Base-by-base conservation (phyloP, 2,329 filamentous ascomycete species). In the Bipolaris oryzae region DNA sequence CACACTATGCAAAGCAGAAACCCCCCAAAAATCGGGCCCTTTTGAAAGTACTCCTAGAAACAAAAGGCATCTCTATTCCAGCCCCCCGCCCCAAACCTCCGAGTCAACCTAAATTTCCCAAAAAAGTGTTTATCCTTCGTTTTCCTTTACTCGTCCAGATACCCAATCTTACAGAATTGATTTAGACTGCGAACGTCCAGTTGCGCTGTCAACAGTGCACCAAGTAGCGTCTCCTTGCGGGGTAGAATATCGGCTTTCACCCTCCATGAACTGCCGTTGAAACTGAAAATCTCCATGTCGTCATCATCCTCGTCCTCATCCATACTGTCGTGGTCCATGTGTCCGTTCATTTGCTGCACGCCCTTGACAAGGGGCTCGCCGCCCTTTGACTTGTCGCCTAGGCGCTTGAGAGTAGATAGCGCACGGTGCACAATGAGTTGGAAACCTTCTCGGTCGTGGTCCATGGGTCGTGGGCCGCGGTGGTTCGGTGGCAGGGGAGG, bases 401-500 rank as follows among this genome's bases (percentile, higher is more conserved):
- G 60, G 7, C 79, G 72, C 60, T 77, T 78, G 52, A 82, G 71
- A 74, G 81, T 82, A 11, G 73, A 76, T 5, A 82, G 60, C 7
- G 79, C 79, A 5, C 80, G 78, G 55, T 80, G 76, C 0, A 79
- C 76, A 38, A 79, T 76, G 35, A 75, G 71, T 11, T 75, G 74
- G 50, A 75, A 77, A 28, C 73, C 75, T 53, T 72, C 69, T 9
- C 67, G 63, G 54, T 74, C 70, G 20, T 70, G 71, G 7, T 74
- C 72, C 63, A 76, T 70, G 28, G 68, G 68, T 41, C 66, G 62
- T 58, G 70, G 72, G 10, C 68, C 69, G 47, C 71, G 70, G n/a
- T 67, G 69, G 25, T 69, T 63, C 20, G 67, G 67, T 53, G 66
- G 73, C 3, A 63, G 64, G 18, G 67, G 71, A 18, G 66, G 64